phyloP scores from a whole-genome alignment of 2,329 filamentous ascomycete genomes.

The Phaeophleospora eucalypticola region DNA sequence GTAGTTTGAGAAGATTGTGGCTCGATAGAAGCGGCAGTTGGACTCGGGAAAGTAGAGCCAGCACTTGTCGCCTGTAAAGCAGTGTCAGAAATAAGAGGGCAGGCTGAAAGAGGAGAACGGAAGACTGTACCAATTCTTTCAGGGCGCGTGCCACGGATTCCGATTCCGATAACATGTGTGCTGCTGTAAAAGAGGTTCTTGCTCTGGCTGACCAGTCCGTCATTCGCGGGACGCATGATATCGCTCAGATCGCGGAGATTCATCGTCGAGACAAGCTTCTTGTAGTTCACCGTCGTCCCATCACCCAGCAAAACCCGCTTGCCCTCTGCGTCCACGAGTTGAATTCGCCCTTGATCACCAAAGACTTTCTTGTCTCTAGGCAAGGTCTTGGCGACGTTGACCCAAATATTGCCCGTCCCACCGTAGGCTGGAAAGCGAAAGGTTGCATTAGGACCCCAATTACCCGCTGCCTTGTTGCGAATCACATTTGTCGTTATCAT shows the following conservation, averaged over 20 bases:
- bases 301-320: constrained; percentile 80
- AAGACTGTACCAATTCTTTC: constrained; percentile 96
- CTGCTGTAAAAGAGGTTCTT: constrained; percentile 95
- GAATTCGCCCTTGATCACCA: constrained; percentile 77
- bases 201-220: constrained; percentile 75
- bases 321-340: constrained; percentile 78
- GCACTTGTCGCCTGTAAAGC: constrained; percentile 99
- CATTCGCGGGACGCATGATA: constrained; percentile 80
- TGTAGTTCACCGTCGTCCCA: constrained; percentile 84
- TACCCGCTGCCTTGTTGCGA: constrained; percentile 89
- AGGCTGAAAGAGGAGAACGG: too few species aligned
- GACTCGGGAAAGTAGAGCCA: constrained; percentile 99
- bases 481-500: constrained; percentile 89
- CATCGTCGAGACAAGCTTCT: constrained; percentile 95
- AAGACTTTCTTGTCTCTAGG: constrained; percentile 89
- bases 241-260: constrained; percentile 83
- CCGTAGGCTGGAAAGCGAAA: constrained; percentile 97
- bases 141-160: constrained; percentile 83
- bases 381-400: constrained; percentile 87
- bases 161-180: constrained; percentile 95
- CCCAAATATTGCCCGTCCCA: constrained; percentile 98
- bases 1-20: constrained; percentile 99
- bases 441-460: constrained; percentile 97
- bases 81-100: too few species aligned
- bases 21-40: constrained; percentile 98